Evolutionary conservation across 495 filamentous ascomycete genomes (phyloP), one percentile per base, ranked within the genome.

Genomic region (Hypoxylon intermedium): DNA sequence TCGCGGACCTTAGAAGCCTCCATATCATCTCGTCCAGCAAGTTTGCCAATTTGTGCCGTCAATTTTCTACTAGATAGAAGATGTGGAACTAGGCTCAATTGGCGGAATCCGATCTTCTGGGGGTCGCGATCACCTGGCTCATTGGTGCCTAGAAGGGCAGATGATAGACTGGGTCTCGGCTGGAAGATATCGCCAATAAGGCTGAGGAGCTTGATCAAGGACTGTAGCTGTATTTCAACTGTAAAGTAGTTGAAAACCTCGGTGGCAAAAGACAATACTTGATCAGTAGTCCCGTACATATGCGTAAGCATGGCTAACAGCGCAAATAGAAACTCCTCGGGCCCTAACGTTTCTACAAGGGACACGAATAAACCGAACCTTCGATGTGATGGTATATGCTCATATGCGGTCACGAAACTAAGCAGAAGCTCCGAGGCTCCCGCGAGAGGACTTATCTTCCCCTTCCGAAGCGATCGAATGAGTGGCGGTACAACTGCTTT

Each of bases 331-430:
- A 93, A 96, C 34, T 97, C 91, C 21, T 87, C 79, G 0, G 89
- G 82, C 3, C 93, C 94, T 20, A 97, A 80, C 18, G 90, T 96
- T 62, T 88, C 83, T 19, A 92, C 83, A 24, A 98, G 75, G 21
- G 91, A 89, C 19, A 84, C 77, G 79, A 96, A 98, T 3, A 98
- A 74, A 31, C 86, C 84, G 13, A 89, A 81, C 52, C 91, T 87
- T 34, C 93, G 85, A 67, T 94, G 92, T 5, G 84, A 81, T 3
- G 94, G 94, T 54, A 98, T 90, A 67, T 98, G 93, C 67, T 95
- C 92, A 73, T 93, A 98, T 9, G 95, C 95, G 7, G 89, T 90
- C 15, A 89, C 90, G 70, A 98, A 98, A 74, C 92, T 97, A 46
- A 92, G 79, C 13, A 98, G 77, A 23, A 98, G 79, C 67, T 96